Conservation (phyloP, 2,329 filamentous ascomycete genomes). For the Uncinocarpus reesii region DNA sequence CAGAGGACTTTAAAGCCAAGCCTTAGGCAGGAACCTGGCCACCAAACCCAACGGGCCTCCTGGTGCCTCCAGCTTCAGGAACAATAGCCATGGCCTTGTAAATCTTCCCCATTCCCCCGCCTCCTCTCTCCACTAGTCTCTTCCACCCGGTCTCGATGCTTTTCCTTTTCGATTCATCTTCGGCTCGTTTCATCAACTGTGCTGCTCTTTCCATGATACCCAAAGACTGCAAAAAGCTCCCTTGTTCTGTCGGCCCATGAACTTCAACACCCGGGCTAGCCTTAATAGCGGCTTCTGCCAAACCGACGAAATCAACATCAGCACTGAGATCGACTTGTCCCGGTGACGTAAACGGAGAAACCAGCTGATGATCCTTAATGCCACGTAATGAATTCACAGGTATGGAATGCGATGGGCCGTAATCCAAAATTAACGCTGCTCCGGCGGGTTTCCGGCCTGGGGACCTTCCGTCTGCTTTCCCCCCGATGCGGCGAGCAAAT, state of each 20-base stretch:
- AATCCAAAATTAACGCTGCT: conserved; percentile 91
- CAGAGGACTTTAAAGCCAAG: not conserved
- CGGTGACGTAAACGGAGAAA: conserved; percentile 68
- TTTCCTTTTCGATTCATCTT: conserved; percentile 44
- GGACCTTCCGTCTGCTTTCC: conserved; percentile 30
- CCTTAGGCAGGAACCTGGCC: conserved; percentile 42
- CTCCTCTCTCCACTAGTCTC: conserved; percentile 70
- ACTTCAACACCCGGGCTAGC: conserved; percentile 76
- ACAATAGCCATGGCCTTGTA: conserved; percentile 91
- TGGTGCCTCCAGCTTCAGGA: conserved; percentile 62
- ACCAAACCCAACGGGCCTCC: conserved; percentile 84
- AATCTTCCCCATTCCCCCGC: conserved; percentile 81
- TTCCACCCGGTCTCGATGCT: conserved; percentile 66
- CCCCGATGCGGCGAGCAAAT: conserved; percentile 77
- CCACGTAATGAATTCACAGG: conserved; percentile 84
- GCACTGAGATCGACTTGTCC: conserved; percentile 81
- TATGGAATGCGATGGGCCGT: conserved; percentile 68
- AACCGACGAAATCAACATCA: conserved; percentile 82
- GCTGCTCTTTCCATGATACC: conserved; percentile 70
- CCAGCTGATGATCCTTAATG: conserved; percentile 64
- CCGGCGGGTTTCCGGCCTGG: conserved; percentile 52
- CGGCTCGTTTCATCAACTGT: conserved; percentile 47
- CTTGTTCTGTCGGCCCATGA: conserved; percentile 83
- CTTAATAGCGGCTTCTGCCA: conserved; percentile 69
- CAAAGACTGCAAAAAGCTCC: conserved; percentile 65